Percentiles rank a stretch among this genome's conserved stretches.
Conservation (phyloP, 2,329 filamentous ascomycete genomes). For the Ceratocystis cacaofunesta region DNA sequence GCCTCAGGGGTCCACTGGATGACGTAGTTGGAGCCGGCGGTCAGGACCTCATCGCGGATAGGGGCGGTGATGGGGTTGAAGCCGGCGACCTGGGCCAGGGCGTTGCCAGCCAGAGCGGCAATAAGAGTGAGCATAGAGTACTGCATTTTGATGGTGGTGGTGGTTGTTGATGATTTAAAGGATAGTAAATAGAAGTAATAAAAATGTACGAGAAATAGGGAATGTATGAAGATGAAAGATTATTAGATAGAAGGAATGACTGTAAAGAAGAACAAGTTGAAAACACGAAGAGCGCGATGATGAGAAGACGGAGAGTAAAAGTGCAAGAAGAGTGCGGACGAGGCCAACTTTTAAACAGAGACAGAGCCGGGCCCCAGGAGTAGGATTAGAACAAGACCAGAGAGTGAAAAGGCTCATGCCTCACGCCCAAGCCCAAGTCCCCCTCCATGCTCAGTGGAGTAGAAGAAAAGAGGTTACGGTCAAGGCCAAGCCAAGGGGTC, state of each 20-base stretch:
- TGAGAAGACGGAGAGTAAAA: slow-evolving; percentile 11
- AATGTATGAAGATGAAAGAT: slow-evolving; percentile 1
- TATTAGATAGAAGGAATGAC: slow-evolving; percentile 13
- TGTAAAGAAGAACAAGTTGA: slow-evolving; percentile 8
- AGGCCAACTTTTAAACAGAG: slow-evolving; percentile 14
- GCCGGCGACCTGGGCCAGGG: slow-evolving; percentile 38
- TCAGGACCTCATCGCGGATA: slow-evolving; percentile 28
- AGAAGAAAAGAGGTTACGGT: not conserved
- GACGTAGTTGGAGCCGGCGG: slow-evolving; percentile 34
- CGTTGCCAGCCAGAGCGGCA: slow-evolving; percentile 36
- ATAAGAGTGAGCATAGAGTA: slow-evolving; percentile 30
- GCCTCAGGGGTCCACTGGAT: slow-evolving; percentile 35
- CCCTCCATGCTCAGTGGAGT: not conserved
- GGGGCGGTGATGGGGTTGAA: slow-evolving; percentile 42
- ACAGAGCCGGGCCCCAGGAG: not conserved
- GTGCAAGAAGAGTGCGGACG: slow-evolving; percentile 7
- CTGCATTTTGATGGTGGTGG: slow-evolving; percentile 35
- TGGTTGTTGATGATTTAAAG: slow-evolving; percentile 14
- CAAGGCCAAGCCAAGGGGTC: not conserved
- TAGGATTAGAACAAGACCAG: not conserved
- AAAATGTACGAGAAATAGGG: slow-evolving; percentile 1
- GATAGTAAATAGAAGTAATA: slow-evolving; percentile 1
- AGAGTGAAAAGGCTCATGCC: not conserved
- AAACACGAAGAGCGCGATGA: slow-evolving; percentile 13
- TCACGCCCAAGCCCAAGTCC: not conserved